Percentiles rank a stretch among this genome's conserved stretches.
phyloP scores from a whole-genome alignment of 2,329 filamentous ascomycete genomes.

The Colletotrichum graminicola region DNA sequence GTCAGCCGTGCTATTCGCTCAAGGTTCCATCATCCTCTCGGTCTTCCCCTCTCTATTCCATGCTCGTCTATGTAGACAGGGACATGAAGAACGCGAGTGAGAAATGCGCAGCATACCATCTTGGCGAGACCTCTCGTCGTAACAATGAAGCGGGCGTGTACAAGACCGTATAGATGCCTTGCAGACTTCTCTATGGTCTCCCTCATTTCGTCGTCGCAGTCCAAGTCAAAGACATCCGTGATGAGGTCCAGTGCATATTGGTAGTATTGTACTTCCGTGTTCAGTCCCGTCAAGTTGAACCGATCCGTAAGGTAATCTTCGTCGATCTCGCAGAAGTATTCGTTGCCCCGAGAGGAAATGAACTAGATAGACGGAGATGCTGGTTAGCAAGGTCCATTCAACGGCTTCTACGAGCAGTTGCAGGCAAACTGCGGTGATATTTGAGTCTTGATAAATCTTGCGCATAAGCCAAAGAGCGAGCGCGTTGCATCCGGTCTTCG shows the following conservation, averaged over 20 bases:
- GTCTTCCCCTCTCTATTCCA: not conserved
- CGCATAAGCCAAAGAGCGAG: not conserved
- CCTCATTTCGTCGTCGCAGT: constrained; percentile 98
- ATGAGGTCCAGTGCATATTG: constrained; percentile 98
- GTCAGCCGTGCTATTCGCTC: not conserved
- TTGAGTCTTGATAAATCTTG: not conserved
- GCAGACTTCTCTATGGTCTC: constrained; percentile 99
- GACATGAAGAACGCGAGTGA: constrained; percentile 13
- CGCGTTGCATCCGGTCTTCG: not conserved
- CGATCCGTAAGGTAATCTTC: constrained; percentile 98
- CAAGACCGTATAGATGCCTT: constrained; percentile 92
- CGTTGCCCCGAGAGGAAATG: constrained; percentile 96
- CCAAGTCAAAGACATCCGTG: constrained; percentile 97
- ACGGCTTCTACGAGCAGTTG: not conserved
- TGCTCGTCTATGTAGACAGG: not conserved
- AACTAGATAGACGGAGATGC: constrained; percentile 75
- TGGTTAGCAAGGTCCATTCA: constrained; percentile 14
- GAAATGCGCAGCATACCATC: constrained; percentile 75
- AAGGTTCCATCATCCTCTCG: not conserved
- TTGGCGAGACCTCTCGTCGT: constrained; percentile 94
- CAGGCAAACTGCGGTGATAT: not conserved
- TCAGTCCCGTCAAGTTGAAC: constrained; percentile 97
- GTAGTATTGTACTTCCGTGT: constrained; percentile 98
- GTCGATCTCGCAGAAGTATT: constrained; percentile 99
- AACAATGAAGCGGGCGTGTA: constrained; percentile 96